Base-by-base conservation (phyloP, 208 protist species). In the Wallacemonas sp. region DNA sequence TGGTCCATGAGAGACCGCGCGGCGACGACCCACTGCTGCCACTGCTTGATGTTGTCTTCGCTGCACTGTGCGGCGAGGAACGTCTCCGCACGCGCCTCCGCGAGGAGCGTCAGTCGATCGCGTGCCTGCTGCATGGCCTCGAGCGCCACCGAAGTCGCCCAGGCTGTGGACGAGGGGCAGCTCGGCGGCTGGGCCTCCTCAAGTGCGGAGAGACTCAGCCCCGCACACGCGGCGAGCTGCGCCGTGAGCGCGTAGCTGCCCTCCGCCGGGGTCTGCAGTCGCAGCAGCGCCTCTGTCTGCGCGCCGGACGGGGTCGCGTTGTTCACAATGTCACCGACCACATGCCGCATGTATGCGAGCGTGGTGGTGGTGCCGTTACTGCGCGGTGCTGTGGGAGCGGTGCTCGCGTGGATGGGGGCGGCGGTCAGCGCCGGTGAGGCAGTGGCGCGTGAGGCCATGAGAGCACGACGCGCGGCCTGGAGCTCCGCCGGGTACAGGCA, bases 121-220 rank as follows among this genome's bases (percentile, higher is more conserved):
- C 48, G 44, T 20, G 39, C 28, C 25, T 45, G n/a, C 26, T 71
- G 57, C 39, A 85, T 76, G 39, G 72, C 74, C 2, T 67, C 70
- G 33, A 77, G 61, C 28, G 70, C 82, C 5, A 91, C 61, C 1
- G 78, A 77, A 0, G 82, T 89, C 16, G 82, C 82, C 82, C 78
- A 89, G 10, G 48, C 57, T 63, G 41, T 67, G 61, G 12, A 33
- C 54, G 20, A 63, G 36, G 52, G 67, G 39, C 59, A 77, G 52
- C 23, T 57, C 28, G 10, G 1, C 8, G 65, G 72, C 36, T 72
- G 26, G 20, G 61, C 67, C 29, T 26, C 23, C 46, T 76, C 67
- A 5, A 89, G 38, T 16, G 38, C 62, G 18, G 57, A 57, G 10
- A 63, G 44, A 14, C 61, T 5, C 23, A 78, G 14, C 25, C 76